Base-by-base conservation (phyloP, 106 monocot species). In the Agapanthus africanus region DNA sequence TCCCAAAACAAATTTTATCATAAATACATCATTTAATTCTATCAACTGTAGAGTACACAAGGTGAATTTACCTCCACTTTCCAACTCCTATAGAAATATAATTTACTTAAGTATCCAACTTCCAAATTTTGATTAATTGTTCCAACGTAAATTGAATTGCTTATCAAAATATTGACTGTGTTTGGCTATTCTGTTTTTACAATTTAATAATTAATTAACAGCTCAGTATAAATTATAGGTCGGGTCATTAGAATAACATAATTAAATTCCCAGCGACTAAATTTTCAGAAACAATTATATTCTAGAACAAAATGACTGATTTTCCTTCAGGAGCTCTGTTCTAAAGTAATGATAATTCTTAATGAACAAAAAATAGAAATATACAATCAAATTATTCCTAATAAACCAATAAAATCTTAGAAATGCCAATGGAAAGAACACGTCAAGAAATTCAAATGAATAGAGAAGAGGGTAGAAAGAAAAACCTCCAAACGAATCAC, bases 401-500 rank as follows among this genome's bases (percentile, higher is more conserved):
- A 11, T 26, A 25, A 27, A 14, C 25, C 22, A 54, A 54, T 59
- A 33, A 54, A 33, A 4, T 5, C 23, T 18, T 18, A 16, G 34
- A 16, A 28, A 36, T 33, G 59, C 13, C 33, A 66, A 54, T 13
- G 19, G 15, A 41, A 54, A 27, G 6, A 21, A 37, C 21, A 32
- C 35, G 40, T 31, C 31, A 54, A 52, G 6, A 40, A 56, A 52
- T 27, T 18, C 14, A 69, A 69, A 34, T 30, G n/a, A 47, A 41
- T 25, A 81, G 39, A 18, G 34, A 25, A 38, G 30, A 51, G 16
- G 37, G 11, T 15, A 50, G 60, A 49, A 3, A 51, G 22, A 22
- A 54, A 59, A 70, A 91, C 91, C 91, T 85, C 91, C 91, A 85
- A 91, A 88, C 33, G 91, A 91, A 73, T 91, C 91, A 66, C 88